Conservation (phyloP, 164 flowering plant genomes). For the Pachysandra terminalis region DNA sequence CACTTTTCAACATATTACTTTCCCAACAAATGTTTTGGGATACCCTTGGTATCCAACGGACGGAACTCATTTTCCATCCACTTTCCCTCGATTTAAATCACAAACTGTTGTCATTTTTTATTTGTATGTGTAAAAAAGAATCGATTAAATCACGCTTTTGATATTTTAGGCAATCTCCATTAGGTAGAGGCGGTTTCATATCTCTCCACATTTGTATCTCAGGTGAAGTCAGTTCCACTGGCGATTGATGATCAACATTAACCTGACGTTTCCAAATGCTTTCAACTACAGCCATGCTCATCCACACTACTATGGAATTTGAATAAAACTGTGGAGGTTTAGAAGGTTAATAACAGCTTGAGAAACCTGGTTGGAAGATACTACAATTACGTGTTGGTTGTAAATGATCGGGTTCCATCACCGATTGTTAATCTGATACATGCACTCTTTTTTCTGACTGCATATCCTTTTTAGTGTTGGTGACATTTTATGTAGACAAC, state of each 20-base stretch:
- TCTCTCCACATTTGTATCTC: constrained; percentile 21
- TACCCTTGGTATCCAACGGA: too few relatives aligned
- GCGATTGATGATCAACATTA: constrained; percentile 38
- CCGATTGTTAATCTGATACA: too few relatives aligned
- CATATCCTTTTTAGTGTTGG: too few relatives aligned
- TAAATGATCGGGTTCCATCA: too few relatives aligned
- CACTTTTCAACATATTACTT: too few relatives aligned
- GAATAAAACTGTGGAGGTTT: neutral
- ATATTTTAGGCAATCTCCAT: neutral
- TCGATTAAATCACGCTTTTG: neutral
- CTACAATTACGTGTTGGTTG: too few relatives aligned
- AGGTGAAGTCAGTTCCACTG: constrained; percentile 79
- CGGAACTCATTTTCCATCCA: neutral
- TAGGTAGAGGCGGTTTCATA: neutral
- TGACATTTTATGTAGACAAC: too few relatives aligned
- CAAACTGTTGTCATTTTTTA: neutral
- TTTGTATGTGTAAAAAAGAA: neutral
- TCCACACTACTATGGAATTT: neutral
- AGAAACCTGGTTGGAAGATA: too few relatives aligned
- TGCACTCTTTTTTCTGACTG: too few relatives aligned
- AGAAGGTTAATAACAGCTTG: neutral
- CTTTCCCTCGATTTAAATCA: too few relatives aligned
- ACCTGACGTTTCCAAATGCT: neutral
- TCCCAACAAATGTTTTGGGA: too few relatives aligned
- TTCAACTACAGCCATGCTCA: neutral